phyloP scores from a whole-genome alignment of 352 stramenopile genomes.

The Globisporangium radiosum region DNA sequence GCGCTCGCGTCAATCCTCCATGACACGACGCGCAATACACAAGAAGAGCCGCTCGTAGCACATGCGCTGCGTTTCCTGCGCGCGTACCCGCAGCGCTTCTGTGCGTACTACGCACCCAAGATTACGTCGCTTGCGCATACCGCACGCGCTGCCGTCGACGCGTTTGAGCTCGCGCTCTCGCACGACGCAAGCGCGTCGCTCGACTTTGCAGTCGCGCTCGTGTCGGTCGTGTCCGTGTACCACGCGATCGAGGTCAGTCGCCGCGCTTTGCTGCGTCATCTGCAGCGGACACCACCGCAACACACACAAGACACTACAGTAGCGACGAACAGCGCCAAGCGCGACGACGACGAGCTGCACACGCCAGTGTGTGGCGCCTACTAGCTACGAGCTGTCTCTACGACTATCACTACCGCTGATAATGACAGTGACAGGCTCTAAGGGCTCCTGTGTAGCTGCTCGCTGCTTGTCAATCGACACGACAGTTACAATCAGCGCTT shows the following conservation, averaged over 20 bases:
- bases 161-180: constrained; percentile 6
- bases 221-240: constrained; percentile 11
- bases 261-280: neutral
- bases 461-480: no score
- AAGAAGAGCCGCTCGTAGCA: no score
- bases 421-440: neutral
- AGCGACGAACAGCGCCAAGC: neutral
- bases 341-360: neutral
- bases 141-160: neutral
- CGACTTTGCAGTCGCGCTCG: constrained; percentile 15
- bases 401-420: neutral
- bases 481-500: constrained; percentile 3
- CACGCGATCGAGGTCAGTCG: constrained; percentile 12
- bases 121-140: neutral
- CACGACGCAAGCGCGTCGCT: constrained; percentile 8
- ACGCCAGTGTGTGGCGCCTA: neutral
- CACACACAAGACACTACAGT: no score
- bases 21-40: neutral
- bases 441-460: neutral
- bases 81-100: constrained; percentile 16
- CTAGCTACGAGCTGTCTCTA: neutral
- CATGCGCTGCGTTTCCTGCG: neutral
- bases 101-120: constrained; percentile 15
- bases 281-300: neutral
- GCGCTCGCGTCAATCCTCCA: neutral